These are phyloP conservation scores for Strobilomyces dryophilus DNA, from an alignment of 768 basidiomycete species.

Conservation along the genomic window DNA sequence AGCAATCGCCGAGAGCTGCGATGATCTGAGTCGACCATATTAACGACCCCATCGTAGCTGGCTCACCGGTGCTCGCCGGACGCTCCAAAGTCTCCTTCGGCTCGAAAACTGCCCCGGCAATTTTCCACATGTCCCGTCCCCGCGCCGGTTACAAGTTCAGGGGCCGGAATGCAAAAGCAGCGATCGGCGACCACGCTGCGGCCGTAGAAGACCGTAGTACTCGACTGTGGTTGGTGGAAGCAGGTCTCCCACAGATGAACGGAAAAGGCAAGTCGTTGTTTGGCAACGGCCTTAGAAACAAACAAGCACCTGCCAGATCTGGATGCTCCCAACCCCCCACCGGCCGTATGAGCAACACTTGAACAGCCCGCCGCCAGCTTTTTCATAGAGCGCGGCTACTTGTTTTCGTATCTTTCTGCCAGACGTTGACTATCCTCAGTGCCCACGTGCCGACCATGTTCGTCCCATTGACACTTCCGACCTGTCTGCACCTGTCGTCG, in stretches of 20 bases:
- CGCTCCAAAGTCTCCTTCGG: neutral
- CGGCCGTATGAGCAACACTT: conserved; percentile 6
- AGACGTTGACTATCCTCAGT: neutral
- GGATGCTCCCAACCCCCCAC: neutral
- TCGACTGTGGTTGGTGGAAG: neutral
- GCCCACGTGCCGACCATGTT: conserved; percentile 14
- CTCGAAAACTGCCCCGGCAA: neutral
- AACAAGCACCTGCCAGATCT: conserved; percentile 24
- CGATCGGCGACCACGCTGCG: neutral
- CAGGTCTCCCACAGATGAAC: neutral
- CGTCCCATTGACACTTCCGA: conserved; percentile 23
- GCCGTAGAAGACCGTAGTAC: neutral
- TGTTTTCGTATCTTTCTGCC: neutral
- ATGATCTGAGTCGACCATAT: neutral
- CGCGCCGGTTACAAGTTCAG: neutral
- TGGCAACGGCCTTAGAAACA: conserved; percentile 28
- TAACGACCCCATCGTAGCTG: neutral
- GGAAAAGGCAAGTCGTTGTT: conserved; percentile 14
- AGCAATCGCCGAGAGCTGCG: neutral
- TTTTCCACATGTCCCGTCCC: neutral
- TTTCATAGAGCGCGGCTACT: neutral
- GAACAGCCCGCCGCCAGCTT: neutral
- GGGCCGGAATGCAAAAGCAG: too few species aligned
- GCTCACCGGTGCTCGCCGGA: neutral
- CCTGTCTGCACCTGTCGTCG: conserved; percentile 10